Percentiles rank a stretch among this genome's conserved stretches.
phyloP scores from a whole-genome alignment of 768 basidiomycete species.

The Kwoniella newhampshirensis region DNA sequence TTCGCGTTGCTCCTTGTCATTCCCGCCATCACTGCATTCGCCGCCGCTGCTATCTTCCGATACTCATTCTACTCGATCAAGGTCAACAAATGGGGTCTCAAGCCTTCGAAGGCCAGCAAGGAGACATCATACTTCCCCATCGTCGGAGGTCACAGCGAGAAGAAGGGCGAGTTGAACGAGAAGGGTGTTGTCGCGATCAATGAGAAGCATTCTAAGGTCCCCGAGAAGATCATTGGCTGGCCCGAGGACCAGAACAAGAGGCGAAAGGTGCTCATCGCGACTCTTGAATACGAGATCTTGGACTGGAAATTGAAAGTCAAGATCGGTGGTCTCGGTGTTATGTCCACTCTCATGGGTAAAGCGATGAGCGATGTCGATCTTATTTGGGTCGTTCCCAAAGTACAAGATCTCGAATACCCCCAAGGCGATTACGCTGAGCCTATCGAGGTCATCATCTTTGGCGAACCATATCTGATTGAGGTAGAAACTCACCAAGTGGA shows the following conservation, averaged over 20 bases:
- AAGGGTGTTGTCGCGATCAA: slow-evolving; percentile 55
- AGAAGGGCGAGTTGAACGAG: slow-evolving; percentile 59
- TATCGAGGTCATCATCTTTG: slow-evolving; percentile 94
- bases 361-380: slow-evolving; percentile 96
- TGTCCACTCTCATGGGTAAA: slow-evolving; percentile 96
- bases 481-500: slow-evolving; percentile 89
- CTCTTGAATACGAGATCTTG: slow-evolving; percentile 92
- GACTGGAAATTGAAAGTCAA: slow-evolving; percentile 98
- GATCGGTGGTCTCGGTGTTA: slow-evolving; percentile 95
- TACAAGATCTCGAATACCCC: slow-evolving; percentile 91
- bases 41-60: slow-evolving; percentile 85
- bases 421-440: slow-evolving; percentile 87
- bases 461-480: slow-evolving; percentile 91
- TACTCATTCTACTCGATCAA: slow-evolving; percentile 95
- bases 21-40: slow-evolving; percentile 77
- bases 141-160: slow-evolving; percentile 62
- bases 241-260: slow-evolving; percentile 89
- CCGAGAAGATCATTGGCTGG: slow-evolving; percentile 86
- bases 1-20: slow-evolving; percentile 78
- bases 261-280: slow-evolving; percentile 85
- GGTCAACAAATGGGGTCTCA: slow-evolving; percentile 86
- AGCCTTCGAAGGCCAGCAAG: slow-evolving; percentile 62
- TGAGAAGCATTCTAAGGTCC: slow-evolving; percentile 70
- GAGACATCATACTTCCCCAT: slow-evolving; percentile 80
- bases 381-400: slow-evolving; percentile 90